A percentile compares a stretch with the other conserved stretches of the same genome.
These are phyloP conservation scores for Athelia psychrophila DNA, from an alignment of 1,284 basidiomycete species.

Conservation along the genomic window DNA sequence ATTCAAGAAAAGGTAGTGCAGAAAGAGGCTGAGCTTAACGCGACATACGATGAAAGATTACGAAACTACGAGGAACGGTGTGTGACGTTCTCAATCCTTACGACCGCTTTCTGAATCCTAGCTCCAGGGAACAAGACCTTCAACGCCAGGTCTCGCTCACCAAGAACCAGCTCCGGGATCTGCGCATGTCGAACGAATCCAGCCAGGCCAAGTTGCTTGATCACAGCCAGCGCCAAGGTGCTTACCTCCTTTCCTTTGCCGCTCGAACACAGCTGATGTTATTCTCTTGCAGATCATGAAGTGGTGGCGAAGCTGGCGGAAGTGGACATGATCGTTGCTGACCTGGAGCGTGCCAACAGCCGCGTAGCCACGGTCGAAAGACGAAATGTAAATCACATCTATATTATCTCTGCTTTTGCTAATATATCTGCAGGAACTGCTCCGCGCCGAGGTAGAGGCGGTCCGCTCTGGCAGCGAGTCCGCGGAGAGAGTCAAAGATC, in stretches of 20 bases:
- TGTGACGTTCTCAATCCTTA: constrained; percentile 10
- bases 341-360: constrained; percentile 90
- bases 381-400: constrained; percentile 65
- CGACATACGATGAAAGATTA: constrained; percentile 94
- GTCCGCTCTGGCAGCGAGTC: constrained; percentile 79
- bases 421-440: constrained; percentile 66
- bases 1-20: constrained; percentile 83
- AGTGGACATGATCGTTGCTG: constrained; percentile 89
- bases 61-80: constrained; percentile 94
- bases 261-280: neutral
- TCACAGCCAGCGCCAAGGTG: constrained; percentile 85
- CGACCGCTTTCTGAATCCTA: constrained; percentile 2
- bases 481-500: constrained; percentile 70
- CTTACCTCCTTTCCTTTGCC: constrained; percentile 12
- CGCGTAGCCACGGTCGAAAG: constrained; percentile 90
- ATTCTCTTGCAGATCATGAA: constrained; percentile 71
- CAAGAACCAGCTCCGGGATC: constrained; percentile 85
- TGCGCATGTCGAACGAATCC: constrained; percentile 88
- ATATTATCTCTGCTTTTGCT: constrained; percentile 1
- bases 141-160: constrained; percentile 83
- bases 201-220: constrained; percentile 90
- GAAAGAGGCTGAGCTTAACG: constrained; percentile 94
- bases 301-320: constrained; percentile 86
- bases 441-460: constrained; percentile 91
- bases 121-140: constrained; percentile 83